Percentiles rank a stretch among this genome's conserved stretches.
Conservation (phyloP, 208 protist species). For the Acanthamoeba royreba region DNA sequence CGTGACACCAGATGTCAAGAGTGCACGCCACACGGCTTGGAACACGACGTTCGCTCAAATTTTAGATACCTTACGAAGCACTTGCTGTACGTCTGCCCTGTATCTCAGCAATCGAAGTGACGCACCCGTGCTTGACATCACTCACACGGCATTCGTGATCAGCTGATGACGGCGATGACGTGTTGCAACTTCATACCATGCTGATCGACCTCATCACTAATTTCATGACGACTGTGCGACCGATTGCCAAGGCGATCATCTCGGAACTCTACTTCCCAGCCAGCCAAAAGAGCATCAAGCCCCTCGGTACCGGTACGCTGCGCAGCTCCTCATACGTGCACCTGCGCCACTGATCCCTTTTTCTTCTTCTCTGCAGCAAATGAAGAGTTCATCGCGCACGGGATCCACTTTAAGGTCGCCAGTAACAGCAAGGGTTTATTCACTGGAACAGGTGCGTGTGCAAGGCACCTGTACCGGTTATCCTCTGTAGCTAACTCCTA, state of each 20-base stretch:
- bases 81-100: background rate
- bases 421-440: background rate
- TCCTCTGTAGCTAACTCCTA: background rate
- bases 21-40: background rate
- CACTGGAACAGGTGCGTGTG: background rate
- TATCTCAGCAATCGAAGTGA: background rate
- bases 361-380: background rate
- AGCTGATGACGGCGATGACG: background rate
- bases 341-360: too few relatives aligned
- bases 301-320: background rate
- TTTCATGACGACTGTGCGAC: background rate
- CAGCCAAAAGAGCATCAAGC: background rate
- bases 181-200: background rate
- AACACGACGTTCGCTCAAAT: background rate
- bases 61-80: background rate
- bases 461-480: too few relatives aligned
- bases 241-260: background rate
- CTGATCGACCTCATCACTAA: background rate
- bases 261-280: background rate
- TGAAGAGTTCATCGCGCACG: background rate
- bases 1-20: background rate
- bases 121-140: background rate
- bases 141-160: background rate
- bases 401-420: background rate
- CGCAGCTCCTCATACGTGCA: background rate